Evolutionary conservation across 352 stramenopile genomes (phyloP).

Genomic region (Phytophthora ramorum): DNA sequence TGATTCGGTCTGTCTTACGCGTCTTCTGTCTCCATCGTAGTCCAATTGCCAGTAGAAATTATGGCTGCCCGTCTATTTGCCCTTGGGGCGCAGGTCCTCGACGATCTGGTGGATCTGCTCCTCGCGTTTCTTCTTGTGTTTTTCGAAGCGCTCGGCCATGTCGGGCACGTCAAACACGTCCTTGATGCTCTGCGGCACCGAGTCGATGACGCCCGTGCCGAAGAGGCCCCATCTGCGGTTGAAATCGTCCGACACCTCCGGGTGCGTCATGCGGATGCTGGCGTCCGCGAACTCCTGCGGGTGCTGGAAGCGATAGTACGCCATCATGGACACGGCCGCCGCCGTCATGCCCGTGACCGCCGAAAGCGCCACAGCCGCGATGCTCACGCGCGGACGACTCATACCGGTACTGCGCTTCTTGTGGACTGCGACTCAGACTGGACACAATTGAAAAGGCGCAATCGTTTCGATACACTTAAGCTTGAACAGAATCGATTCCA

Average conservation of each 20-base stretch:
- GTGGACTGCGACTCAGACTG: neutral
- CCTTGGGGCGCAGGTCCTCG: conserved; percentile 81
- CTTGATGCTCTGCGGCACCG: conserved; percentile 73
- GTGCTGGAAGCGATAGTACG: conserved; percentile 86
- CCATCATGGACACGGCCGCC: conserved; percentile 80
- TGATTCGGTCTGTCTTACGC: neutral
- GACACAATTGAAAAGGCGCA: conserved; percentile 1
- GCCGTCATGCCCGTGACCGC: conserved; percentile 84
- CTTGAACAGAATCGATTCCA: neutral
- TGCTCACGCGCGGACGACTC: conserved; percentile 50
- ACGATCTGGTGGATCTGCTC: conserved; percentile 78
- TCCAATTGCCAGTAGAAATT: neutral
- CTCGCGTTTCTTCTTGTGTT: conserved; percentile 73
- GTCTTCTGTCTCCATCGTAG: neutral
- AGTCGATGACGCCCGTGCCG: conserved; percentile 78
- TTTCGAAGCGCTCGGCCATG: conserved; percentile 72
- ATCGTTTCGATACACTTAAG: conserved; percentile 11
- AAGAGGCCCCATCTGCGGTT: conserved; percentile 86
- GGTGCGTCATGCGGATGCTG: conserved; percentile 78
- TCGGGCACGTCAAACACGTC: conserved; percentile 69
- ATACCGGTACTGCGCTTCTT: conserved; percentile 23
- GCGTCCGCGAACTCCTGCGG: conserved; percentile 86
- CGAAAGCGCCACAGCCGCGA: conserved; percentile 71
- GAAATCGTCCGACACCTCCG: conserved; percentile 74
- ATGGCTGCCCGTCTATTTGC: conserved; percentile 37